These are phyloP conservation scores for Colletotrichum sp. DNA, from an alignment of 2,329 filamentous ascomycete genomes.

Conservation along the genomic window DNA sequence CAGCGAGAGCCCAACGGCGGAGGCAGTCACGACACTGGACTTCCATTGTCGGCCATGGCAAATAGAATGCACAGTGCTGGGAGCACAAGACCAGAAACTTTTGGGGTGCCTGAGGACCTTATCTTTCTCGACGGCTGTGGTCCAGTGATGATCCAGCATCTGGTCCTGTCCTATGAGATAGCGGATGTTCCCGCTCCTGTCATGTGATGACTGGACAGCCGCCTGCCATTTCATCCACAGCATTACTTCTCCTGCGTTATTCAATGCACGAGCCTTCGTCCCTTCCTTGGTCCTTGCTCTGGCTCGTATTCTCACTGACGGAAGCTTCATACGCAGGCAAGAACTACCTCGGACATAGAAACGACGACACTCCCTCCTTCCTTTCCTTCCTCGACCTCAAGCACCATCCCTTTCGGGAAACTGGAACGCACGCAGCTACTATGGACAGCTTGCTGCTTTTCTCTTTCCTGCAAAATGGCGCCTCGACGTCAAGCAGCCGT, in stretches of 20 bases:
- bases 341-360: not conserved
- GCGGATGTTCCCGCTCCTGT: not conserved
- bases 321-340: not conserved
- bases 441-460: conserved; percentile 10
- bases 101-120: not conserved
- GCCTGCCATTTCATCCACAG: not conserved
- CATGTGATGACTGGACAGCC: not conserved
- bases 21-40: not conserved
- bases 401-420: not conserved
- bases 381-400: not conserved
- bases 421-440: conserved; percentile 6
- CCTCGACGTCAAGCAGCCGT: conserved; percentile 14
- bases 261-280: not conserved
- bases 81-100: not conserved
- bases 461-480: conserved; percentile 9
- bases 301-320: not conserved
- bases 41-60: not conserved
- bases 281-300: not conserved
- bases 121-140: not conserved
- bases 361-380: not conserved
- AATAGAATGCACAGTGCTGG: not conserved
- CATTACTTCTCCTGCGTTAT: not conserved
- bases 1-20: not conserved
- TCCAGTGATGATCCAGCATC: not conserved
- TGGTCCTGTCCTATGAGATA: not conserved